Evolutionary conservation across 1,284 basidiomycete genomes (phyloP), one percentile per base, ranked within the genome.

Genomic region (Ganoderma boninense): DNA sequence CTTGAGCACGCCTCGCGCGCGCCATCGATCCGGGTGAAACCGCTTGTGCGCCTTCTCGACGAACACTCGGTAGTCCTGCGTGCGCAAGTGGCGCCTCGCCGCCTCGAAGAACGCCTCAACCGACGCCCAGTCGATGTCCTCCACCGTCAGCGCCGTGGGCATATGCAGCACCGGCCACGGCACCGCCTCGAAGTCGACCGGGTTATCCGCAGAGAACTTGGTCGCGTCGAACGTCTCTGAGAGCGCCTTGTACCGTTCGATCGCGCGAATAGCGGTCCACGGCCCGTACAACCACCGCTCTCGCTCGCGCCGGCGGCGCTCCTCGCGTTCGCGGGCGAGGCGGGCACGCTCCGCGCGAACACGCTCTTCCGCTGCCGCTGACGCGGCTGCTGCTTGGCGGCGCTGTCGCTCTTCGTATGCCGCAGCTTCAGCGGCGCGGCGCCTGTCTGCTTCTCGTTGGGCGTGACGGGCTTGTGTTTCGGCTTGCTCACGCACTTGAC

Each of bases 151-250:
- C 38, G 79, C 76, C 20, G 80, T 77, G 0, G 90, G 90, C 29
- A 85, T 79, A 57, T 83, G 81, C 52, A 94, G 78, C 23, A 90
- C 86, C 2, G 92, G 92, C 93, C 92, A 94, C 0, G 92, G 92
- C 43, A 94, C 83, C 46, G 84, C 85, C 59, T 88, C 86, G 72
- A 90, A 89, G 1, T 84, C 80, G 14, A 93, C 78, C 4, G 87
- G 87, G 20, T 84, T 81, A 29, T 84, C 82, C 26, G 79, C 69
- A 2, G 85, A 81, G 81, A 90, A 93, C 73, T 86, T 89, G 3
- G 86, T 82, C 8, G 79, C 75, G 77, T 93, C 92, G 77, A 94
- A 94, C 35, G 83, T 82, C n/a, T 89, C 88, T 67, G 85, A 83
- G 18, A 90, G 82, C 46, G 78, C 76, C 64, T 83, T 87, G 80